These are phyloP conservation scores for Paramecium biaurelia DNA, from an alignment of 73 alveolate species.

Conservation along the genomic window DNA sequence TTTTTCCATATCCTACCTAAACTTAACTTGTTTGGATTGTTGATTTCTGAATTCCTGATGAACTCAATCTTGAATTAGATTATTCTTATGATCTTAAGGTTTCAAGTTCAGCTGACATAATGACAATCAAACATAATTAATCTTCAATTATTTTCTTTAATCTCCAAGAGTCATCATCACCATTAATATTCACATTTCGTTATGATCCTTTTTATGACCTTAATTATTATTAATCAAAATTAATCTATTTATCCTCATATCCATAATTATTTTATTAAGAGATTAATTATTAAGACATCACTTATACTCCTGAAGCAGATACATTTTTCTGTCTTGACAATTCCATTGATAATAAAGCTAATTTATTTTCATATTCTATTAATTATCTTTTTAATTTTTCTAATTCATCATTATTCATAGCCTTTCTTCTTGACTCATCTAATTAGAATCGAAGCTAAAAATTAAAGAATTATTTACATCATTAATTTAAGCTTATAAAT, in stretches of 20 bases:
- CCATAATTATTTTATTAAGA: not conserved
- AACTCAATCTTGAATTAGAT: not conserved
- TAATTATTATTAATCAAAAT: not conserved
- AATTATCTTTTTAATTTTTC: not conserved
- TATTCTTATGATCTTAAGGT: not conserved
- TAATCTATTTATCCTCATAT: not conserved
- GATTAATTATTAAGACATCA: not conserved
- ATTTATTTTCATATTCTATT: not conserved
- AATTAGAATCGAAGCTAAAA: not conserved
- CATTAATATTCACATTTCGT: not conserved
- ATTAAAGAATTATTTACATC: not conserved
- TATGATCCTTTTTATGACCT: not conserved
- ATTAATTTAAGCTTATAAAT: not conserved
- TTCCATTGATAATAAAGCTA: conserved; percentile 26
- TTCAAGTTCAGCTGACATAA: conserved; percentile 48
- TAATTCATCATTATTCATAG: conserved; percentile 4
- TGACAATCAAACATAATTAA: conserved; percentile 29
- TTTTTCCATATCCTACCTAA: not conserved
- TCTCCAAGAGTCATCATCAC: conserved; percentile 6
- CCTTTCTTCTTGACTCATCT: conserved; percentile 19
- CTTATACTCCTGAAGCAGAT: not conserved
- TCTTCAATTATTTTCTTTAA: conserved; percentile 6
- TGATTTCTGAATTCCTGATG: not conserved
- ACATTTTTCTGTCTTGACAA: not conserved
- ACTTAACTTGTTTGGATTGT: not conserved